phyloP scores from a whole-genome alignment of 2,329 filamentous ascomycete species.

The Fusarium sp. region DNA sequence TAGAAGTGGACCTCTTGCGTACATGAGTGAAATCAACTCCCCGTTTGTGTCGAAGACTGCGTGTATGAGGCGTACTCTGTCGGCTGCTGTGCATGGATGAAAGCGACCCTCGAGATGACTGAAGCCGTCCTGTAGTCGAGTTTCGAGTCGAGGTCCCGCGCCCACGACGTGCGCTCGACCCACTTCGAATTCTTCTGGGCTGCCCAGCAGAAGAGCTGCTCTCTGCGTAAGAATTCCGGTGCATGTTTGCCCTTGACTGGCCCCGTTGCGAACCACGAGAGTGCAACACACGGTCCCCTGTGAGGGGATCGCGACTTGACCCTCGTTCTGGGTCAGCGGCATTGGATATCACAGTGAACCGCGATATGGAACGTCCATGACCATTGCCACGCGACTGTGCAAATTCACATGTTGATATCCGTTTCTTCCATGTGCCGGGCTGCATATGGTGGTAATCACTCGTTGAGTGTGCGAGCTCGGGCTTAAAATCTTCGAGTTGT shows the following conservation, averaged over 20 bases:
- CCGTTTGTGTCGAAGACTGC: conserved; percentile 63
- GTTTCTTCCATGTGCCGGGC: conserved; percentile 69
- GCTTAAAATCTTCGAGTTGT: conserved; percentile 88
- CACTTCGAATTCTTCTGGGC: conserved; percentile 53
- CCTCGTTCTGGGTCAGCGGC: conserved; percentile 59
- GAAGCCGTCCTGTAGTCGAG: conserved; percentile 50
- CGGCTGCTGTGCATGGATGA: conserved; percentile 64
- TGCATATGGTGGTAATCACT: conserved; percentile 91
- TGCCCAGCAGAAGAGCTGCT: conserved; percentile 47
- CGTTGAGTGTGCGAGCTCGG: conserved; percentile 82
- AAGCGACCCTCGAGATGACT: conserved; percentile 59
- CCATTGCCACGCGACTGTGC: conserved; percentile 60
- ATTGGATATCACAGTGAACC: conserved; percentile 76
- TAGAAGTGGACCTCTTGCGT: conserved; percentile 57
- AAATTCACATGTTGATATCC: conserved; percentile 73
- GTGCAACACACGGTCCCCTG: conserved; percentile 70
- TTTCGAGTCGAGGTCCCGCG: conserved; percentile 50
- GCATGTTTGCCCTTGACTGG: conserved; percentile 77
- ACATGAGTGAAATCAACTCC: conserved; percentile 68
- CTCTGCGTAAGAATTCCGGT: conserved; percentile 62
- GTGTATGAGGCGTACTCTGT: conserved; percentile 59
- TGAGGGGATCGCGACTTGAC: conserved; percentile 86
- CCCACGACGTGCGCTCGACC: conserved; percentile 53
- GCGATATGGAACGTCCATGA: conserved; percentile 67
- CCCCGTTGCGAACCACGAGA: conserved; percentile 63